Base-by-base conservation (phyloP, 306 rosid species). In the Cucurbita argyrosperma region DNA sequence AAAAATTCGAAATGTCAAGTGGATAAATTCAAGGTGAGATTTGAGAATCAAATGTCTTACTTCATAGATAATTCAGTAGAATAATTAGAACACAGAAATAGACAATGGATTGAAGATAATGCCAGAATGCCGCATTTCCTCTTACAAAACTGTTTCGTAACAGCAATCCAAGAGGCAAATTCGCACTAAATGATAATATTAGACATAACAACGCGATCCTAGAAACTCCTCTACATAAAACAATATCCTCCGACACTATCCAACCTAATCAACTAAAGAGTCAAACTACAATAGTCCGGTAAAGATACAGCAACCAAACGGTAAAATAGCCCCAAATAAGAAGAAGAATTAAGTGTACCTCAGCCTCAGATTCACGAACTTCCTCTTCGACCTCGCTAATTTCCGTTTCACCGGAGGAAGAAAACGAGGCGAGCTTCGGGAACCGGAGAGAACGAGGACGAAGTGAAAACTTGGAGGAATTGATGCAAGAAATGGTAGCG, bases 331-430 rank as follows among this genome's bases (percentile, higher is more conserved):
- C 39, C 26, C 26, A 67, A 19, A 40, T 30, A 30, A 21, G 18
- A 19, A 21, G 6, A 49, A 69, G 5, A 21, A 56, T 9, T 15
- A 26, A 38, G 38, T 14, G 26, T 74, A 74, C 77, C 77, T 74
- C 67, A 58, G 49, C 58, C 46, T 74, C 77, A 42, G 77, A 40
- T 46, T 74, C 77, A 9, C 52, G 77, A 74, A 74, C 30, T 57
- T 74, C 68, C 35, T 72, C 76, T 43, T 74, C 77, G 11, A 62
- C 37, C 51, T 74, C 69, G 53, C 23, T 74, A 45, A 74, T 16
- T 58, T 74, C 77, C 45, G 77, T 45, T 23, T 74, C 69, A 21
- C 77, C 77, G 13, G 76, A 54, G 30, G 76, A 72, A 74, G 68
- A 69, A 40, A 58, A 74, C 3, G 69, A 23, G 6, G 40, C 21